Base-by-base conservation (phyloP, 2,329 filamentous ascomycete species). In the Sporothrix mexicana region DNA sequence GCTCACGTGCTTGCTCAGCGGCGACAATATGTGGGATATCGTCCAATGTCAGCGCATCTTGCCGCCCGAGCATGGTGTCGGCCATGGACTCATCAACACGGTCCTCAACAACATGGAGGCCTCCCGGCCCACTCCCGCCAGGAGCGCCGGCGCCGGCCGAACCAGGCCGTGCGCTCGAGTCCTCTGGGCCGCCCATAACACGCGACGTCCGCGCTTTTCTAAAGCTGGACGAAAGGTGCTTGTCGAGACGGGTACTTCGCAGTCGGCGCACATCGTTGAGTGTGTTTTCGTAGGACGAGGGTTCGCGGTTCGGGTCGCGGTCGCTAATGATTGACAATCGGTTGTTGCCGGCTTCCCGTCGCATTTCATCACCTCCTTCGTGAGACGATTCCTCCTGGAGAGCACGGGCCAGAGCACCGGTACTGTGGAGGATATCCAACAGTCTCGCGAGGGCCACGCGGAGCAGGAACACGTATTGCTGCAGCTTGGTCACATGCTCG, bases 1-100 rank as follows among this genome's bases (percentile, higher is more conserved):
- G 94, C 79, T 98, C 95, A 77, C 94, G 91, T 30, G 95, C 95
- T 82, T 98, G 95, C 80, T 98, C 95, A 15, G 96, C 93, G 47
- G 96, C 96, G 57, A 98, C 95, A 78, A 99, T 97, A 75, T 96
- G 89, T 9, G 96, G 94, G 77, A 99, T 98, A 79, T 99, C 96
- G 78, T 99, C 96, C 72, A 99, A 84, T 0, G 95, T 98, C 74
- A 99, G 88, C 30, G 94, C 94, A 81, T 98, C 95, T 78, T 95
- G 92, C 76, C 94, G 91, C 49, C 94, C 94, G 79, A 99, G 94
- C 79, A 95, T 95, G 77, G 95, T 87, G 77, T 95, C 93, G 17
- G 92, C 91, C 45, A 91, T 88, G 23, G 89, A 87, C 76, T 93
- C 91, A 68, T 90, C 88, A 76, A 90, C 89, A 67, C 88, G 87